Evolutionary conservation across 2,329 filamentous ascomycete species (phyloP), one percentile per base, ranked within the genome.

Genomic region (Xylariaceae sp.): DNA sequence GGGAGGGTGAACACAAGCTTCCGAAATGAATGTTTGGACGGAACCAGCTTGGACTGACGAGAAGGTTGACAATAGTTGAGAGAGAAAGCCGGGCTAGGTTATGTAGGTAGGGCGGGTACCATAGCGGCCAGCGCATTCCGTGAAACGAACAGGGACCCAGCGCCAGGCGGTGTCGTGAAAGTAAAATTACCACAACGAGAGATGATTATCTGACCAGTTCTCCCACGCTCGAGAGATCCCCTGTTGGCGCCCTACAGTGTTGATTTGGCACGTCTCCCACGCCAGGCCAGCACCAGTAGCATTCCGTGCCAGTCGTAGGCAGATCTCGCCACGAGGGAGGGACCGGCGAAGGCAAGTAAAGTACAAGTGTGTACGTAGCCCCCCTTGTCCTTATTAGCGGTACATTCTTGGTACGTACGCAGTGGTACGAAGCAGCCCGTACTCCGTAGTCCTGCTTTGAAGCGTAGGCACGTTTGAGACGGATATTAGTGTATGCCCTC

Each of bases 51-150:
- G 58, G 64, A 63, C 13, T 45, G 42, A 45, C 64, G 63, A 60
- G 56, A 59, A 65, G 56, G 64, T 67, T 59, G 63, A 68, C 63
- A 66, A 67, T 66, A 60, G 37, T 42, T 42, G 37, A 42, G 37
- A 42, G 37, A 42, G 37, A 42, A 42, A 13, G 9, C 56, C 57
- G 59, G 57, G 42, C 11, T 45, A 45, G 42, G 42, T 45, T 45
- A 53, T 62, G 60, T 45, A 45, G 42, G 42, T 45, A 45, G 37
- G 37, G 42, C 42, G 42, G 42, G 56, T 62, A 60, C 54, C 56
- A 53, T 63, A 62, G 57, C 23, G 49, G 34, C 42, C 17, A 51
- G 39, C 55, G 39, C 50, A 51, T 51, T 30, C 9, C 37, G 37
- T 13, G 9, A 42, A 45, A 45, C 42, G 17, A 47, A 52, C 9